Conservation (phyloP, 2,329 filamentous ascomycete species). For the Huntiella savannae region DNA sequence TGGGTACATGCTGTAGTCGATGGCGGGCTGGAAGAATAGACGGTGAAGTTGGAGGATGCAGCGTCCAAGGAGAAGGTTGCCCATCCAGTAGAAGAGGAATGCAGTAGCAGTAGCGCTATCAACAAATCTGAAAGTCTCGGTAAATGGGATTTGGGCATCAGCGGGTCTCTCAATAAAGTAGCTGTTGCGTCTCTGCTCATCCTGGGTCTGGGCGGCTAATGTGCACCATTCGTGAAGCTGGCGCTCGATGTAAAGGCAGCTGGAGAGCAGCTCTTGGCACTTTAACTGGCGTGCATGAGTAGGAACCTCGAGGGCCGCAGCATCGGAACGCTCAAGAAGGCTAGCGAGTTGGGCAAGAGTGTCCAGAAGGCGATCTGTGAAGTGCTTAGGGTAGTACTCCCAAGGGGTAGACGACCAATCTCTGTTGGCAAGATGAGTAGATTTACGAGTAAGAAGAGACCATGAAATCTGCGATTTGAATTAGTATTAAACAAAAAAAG, state of each 20-base stretch:
- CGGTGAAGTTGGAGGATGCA: slow-evolving; percentile 28
- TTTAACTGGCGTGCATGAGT: slow-evolving; percentile 24
- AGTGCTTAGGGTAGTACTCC: slow-evolving; percentile 30
- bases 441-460: slow-evolving; percentile 29
- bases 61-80: slow-evolving; percentile 29
- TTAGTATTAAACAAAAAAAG: not conserved
- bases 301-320: slow-evolving; percentile 21
- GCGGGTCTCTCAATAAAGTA: slow-evolving; percentile 18
- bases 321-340: slow-evolving; percentile 27
- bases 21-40: slow-evolving; percentile 25
- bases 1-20: slow-evolving; percentile 23
- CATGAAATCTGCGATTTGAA: slow-evolving; percentile 21
- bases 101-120: slow-evolving; percentile 25
- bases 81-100: slow-evolving; percentile 35
- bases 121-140: slow-evolving; percentile 26
- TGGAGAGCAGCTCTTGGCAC: slow-evolving; percentile 29
- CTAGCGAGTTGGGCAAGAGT: slow-evolving; percentile 27
- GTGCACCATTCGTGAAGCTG: slow-evolving; percentile 30
- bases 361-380: slow-evolving; percentile 34
- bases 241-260: slow-evolving; percentile 28
- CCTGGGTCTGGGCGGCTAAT: slow-evolving; percentile 15
- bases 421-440: slow-evolving; percentile 29
- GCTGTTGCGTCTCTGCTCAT: slow-evolving; percentile 10
- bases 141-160: slow-evolving; percentile 22
- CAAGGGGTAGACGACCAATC: slow-evolving; percentile 35